These are phyloP conservation scores for Podaxis mareebaensis DNA, from an alignment of 768 basidiomycete species.

Conservation along the genomic window DNA sequence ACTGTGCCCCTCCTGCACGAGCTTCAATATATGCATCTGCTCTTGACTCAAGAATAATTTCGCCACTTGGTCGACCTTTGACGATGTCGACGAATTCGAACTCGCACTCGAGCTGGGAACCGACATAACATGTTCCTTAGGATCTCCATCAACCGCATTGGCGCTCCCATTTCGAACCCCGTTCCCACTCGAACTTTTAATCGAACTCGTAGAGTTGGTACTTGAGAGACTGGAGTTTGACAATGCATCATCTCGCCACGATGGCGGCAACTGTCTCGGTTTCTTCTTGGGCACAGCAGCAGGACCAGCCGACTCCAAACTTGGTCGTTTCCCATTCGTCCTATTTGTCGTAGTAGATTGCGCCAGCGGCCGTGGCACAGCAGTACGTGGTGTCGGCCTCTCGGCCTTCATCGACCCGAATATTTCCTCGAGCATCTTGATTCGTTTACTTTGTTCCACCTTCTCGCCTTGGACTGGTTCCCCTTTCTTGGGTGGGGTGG, in stretches of 20 bases:
- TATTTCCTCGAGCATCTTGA: slow-evolving; percentile 62
- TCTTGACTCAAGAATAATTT: slow-evolving; percentile 76
- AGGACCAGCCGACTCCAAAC: slow-evolving; percentile 22
- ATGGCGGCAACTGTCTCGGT: slow-evolving; percentile 52
- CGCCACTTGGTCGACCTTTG: slow-evolving; percentile 31
- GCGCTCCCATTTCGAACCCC: neutral
- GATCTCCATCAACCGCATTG: neutral
- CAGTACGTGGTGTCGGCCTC: slow-evolving; percentile 11
- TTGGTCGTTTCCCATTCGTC: slow-evolving; percentile 39
- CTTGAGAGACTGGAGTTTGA: slow-evolving; percentile 33
- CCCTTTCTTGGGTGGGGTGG: slow-evolving; percentile 41
- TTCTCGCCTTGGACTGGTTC: slow-evolving; percentile 20
- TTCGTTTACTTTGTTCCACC: slow-evolving; percentile 39
- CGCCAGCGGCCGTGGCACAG: slow-evolving; percentile 27
- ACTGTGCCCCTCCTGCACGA: slow-evolving; percentile 73
- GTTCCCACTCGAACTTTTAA: neutral
- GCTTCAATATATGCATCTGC: slow-evolving; percentile 78
- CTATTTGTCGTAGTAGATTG: slow-evolving; percentile 23
- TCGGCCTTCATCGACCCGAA: slow-evolving; percentile 31
- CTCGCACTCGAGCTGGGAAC: slow-evolving; percentile 20
- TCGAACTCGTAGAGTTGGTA: neutral
- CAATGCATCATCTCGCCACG: slow-evolving; percentile 41
- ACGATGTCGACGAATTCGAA: slow-evolving; percentile 14
- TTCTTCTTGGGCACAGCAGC: slow-evolving; percentile 45
- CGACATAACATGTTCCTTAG: neutral